phyloP scores from a whole-genome alignment of 1,139 yeast species.

The Suhomyces choctaworum region DNA sequence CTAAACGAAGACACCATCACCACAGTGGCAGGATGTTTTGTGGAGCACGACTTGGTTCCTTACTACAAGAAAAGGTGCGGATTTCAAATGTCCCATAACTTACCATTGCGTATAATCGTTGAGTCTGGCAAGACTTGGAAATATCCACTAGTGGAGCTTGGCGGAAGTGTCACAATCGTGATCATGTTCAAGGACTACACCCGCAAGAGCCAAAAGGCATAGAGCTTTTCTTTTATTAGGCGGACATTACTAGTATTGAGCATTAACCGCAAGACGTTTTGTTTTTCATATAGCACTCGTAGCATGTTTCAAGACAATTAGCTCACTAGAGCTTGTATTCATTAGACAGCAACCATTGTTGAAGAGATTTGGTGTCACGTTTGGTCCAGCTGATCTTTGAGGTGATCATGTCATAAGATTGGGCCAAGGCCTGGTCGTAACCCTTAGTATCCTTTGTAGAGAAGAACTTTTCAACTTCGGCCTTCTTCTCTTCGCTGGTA shows the following conservation, averaged over 20 bases:
- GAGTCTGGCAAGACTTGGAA: too few relatives aligned
- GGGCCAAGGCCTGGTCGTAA: constrained; percentile 71
- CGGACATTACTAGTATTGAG: too few relatives aligned
- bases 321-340: constrained; percentile 32
- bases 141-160: too few relatives aligned
- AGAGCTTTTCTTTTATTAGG: too few relatives aligned
- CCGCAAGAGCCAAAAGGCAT: too few relatives aligned
- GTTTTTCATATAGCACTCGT: too few relatives aligned
- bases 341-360: constrained; percentile 52
- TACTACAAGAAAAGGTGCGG: constrained; percentile 47
- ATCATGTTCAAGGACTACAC: too few relatives aligned
- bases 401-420: constrained; percentile 64
- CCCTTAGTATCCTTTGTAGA: constrained; percentile 64
- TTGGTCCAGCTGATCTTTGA: constrained; percentile 65
- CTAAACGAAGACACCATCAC: neutral
- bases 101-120: too few relatives aligned
- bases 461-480: constrained; percentile 61
- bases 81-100: too few relatives aligned
- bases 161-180: too few relatives aligned
- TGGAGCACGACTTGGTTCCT: constrained; percentile 27
- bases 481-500: constrained; percentile 59
- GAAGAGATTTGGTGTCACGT: constrained; percentile 59
- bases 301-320: too few relatives aligned
- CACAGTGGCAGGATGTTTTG: constrained; percentile 1
- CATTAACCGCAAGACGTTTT: too few relatives aligned